Evolutionary conservation across 164 flowering plant species (phyloP), one percentile per base, ranked within the genome.

Genomic region (Buxus sempervirens): DNA sequence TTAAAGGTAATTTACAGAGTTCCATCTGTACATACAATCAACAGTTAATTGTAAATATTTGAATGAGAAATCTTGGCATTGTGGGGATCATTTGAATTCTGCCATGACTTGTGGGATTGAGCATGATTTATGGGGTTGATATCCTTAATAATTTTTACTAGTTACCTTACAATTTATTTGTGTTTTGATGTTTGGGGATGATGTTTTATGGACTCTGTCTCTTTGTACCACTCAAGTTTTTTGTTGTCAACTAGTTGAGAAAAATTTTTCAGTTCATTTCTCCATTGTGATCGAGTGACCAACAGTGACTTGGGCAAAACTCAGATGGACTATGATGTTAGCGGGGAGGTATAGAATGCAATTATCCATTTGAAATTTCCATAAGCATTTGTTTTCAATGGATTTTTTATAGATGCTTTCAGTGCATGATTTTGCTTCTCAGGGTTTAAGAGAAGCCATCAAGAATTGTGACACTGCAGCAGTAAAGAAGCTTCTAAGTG

Each of bases 361-460:
- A 48, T 32, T 8, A 54, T 65, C 3, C 20, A 60, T 53, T 6
- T 18, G 16, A 45, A 36, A 58, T 22, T 13, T 8, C 14, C 18
- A 25, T 42, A 18, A 4, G 36, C 20, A 36, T n/a, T 49, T 54
- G 16, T 26, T 32, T n/a, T 19, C 36, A 20, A 10, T 25, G 48
- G 26, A 53, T 66, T 45, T 41, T 67, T 20, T 45, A 23, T 19
- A 55, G 26, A 24, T 61, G n/a, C 32, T 24, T 58, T 48, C 58
- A 16, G 25, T 57, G 70, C 56, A 59, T 74, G 41, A 19, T 42
- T 67, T 58, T 66, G 6, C 56, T 73, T 25, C 56, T 63, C 55
- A 95, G 99, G 99, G 99, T 70, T 72, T 90, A 71, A 85, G 96
- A 77, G 97, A 95, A 84, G 99, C 99, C 49, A 88, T 95, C 69